These are phyloP conservation scores for Trypanosomatidae sp. DNA, from an alignment of 208 protist species.

Conservation along the genomic window DNA sequence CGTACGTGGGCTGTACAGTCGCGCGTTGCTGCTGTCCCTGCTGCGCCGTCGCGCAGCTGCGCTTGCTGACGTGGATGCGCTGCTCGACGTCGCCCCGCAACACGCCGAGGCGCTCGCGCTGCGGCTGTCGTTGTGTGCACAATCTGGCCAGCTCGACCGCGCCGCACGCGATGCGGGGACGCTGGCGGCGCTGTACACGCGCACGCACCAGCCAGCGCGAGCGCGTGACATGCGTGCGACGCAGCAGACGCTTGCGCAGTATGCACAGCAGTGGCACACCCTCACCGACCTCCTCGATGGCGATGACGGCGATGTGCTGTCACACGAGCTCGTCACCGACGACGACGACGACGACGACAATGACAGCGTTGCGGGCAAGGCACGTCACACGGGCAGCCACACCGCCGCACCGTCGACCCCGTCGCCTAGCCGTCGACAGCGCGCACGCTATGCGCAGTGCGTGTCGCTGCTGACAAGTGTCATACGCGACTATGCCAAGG, in stretches of 20 bases:
- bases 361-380: constrained; percentile 2
- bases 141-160: constrained; percentile 30
- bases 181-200: constrained; percentile 20
- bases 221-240: constrained; percentile 6
- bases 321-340: not conserved
- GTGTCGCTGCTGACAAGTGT: constrained; percentile 31
- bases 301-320: constrained; percentile 6
- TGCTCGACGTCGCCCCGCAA: constrained; percentile 22
- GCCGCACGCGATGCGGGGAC: constrained; percentile 26
- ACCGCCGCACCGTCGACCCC: not conserved
- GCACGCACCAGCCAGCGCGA: constrained; percentile 10
- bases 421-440: not conserved
- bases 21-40: constrained; percentile 62
- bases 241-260: constrained; percentile 18
- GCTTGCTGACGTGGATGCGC: constrained; percentile 36
- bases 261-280: constrained; percentile 22
- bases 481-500: constrained; percentile 47
- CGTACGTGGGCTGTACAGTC: constrained; percentile 55
- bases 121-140: constrained; percentile 34
- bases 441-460: constrained; percentile 24
- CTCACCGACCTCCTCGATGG: constrained; percentile 16
- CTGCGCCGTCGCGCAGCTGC: constrained; percentile 26
- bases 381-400: not conserved
- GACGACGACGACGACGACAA: not conserved
- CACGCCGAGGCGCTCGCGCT: constrained; percentile 33